Evolutionary conservation across 164 flowering plant genomes (phyloP).

Genomic region (Vitis rupestris): DNA sequence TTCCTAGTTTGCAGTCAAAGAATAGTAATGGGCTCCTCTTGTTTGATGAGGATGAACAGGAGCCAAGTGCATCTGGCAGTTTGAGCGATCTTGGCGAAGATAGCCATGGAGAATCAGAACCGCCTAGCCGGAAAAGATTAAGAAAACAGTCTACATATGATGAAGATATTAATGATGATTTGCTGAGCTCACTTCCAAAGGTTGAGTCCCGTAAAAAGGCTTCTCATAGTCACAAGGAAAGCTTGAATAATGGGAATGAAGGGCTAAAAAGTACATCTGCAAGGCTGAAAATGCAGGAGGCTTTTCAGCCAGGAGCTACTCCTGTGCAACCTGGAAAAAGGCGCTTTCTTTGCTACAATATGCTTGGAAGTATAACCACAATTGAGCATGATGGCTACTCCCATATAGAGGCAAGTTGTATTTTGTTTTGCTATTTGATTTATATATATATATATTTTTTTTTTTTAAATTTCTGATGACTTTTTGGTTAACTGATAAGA

Average conservation of each 20-base stretch:
- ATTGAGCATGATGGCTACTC: conserved; percentile 78
- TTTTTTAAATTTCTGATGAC: not conserved
- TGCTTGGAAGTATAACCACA: conserved; percentile 89
- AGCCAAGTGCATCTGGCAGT: conserved; percentile 59
- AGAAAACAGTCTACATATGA: conserved; percentile 48
- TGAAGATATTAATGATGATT: conserved; percentile 39
- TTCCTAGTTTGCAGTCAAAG: conserved; percentile 47
- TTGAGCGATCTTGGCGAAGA: conserved; percentile 76
- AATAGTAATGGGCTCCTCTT: conserved; percentile 61
- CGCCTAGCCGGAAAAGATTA: conserved; percentile 60
- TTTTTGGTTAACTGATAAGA: not conserved
- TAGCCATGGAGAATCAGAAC: conserved; percentile 58
- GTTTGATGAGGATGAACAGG: conserved; percentile 71
- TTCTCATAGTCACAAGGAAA: conserved; percentile 35
- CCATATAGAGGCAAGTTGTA: conserved; percentile 76
- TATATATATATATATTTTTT: too few relatives aligned
- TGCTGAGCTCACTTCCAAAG: conserved; percentile 31
- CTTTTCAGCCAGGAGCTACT: conserved; percentile 94
- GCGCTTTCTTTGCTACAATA: conserved; percentile 87
- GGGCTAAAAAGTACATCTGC: conserved; percentile 26
- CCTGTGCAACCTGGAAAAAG: conserved; percentile 74
- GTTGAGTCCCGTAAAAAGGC: conserved; percentile 47
- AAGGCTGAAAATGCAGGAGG: conserved; percentile 64
- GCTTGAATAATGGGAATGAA: conserved; percentile 26
- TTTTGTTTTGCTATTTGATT: too few relatives aligned